Base-by-base conservation (phyloP, 176 grass and related monocot genomes). In the Eragrostis nindensis region DNA sequence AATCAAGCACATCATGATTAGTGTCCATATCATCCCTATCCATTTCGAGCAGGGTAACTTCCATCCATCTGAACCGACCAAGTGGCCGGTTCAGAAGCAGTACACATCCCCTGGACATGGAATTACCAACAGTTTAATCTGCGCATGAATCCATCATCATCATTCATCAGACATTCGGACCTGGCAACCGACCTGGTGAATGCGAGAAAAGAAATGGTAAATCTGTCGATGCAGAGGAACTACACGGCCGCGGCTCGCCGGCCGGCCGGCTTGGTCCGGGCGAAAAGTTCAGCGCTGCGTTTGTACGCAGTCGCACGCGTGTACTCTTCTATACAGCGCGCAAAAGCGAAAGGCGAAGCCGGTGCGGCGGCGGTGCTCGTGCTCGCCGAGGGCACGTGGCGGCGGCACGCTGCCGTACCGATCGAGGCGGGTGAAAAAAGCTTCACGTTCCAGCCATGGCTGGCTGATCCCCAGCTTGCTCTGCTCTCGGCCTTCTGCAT, bases 321-420 rank as follows among this genome's bases (percentile, higher is more conserved):
- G 13, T 6, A 6, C 3, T 11, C 70, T 3, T 17, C n/a, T n/a
- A n/a, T n/a, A n/a, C n/a, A n/a, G n/a, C n/a, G 17, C 3, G 41
- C 44, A 77, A 64, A 75, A 15, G 38, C 19, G 45, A 22, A 30
- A 11, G 18, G 46, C 29, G 11, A 11, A 39, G 27, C 60, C 36
- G 76, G 46, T 18, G 46, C 29, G 11, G 6, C 24, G 27, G 43
- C 36, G 76, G 46, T 18, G 76, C 46, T 79, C 47, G 56, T 26
- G 76, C 62, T 64, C 47, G 76, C 27, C 61, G 25, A 50, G 56
- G 53, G 62, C 80, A 77, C 74, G 86, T 83, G 73, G 39, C 56
- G 59, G 0, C 11, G 86, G 40, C 80, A 83, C 80, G 68, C 59
- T 48, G 59, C 86, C 80, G 80, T 78, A 87, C 80, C 55, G 83